These are phyloP conservation scores for Cladosporium colombiae DNA, from an alignment of 2,329 filamentous ascomycete species.

Conservation along the genomic window DNA sequence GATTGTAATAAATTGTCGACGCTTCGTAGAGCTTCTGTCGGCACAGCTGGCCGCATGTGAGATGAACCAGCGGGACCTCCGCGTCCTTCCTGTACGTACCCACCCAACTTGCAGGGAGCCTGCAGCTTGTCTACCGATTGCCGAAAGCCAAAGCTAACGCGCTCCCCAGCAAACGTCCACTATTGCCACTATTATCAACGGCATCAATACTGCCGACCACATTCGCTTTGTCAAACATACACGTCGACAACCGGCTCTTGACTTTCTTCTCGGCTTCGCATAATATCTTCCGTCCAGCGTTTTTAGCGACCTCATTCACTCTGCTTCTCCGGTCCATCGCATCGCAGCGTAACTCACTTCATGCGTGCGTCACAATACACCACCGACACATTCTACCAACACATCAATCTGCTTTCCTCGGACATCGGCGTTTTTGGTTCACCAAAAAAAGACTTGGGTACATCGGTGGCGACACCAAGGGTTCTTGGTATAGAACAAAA, in stretches of 20 bases:
- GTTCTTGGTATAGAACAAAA: constrained; percentile 19
- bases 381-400: neutral
- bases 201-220: constrained; percentile 3
- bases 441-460: constrained; percentile 19
- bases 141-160: constrained; percentile 16
- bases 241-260: neutral
- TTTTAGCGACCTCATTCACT: constrained; percentile 22
- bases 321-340: constrained; percentile 8
- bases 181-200: neutral
- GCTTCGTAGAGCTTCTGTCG: constrained; percentile 3
- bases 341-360: neutral
- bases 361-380: constrained; percentile 1
- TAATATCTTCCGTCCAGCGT: constrained; percentile 24
- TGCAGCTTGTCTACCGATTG: constrained; percentile 9
- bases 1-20: neutral
- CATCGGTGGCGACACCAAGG: constrained; percentile 21
- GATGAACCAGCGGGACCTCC: constrained; percentile 4
- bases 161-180: constrained; percentile 10
- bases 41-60: constrained; percentile 6
- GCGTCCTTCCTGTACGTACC: constrained; percentile 17
- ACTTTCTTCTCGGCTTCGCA: constrained; percentile 20
- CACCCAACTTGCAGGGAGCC: constrained; percentile 3
- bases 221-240: constrained; percentile 13
- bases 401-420: constrained; percentile 5
- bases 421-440: constrained; percentile 17